Evolutionary conservation across 495 filamentous ascomycete genomes (phyloP).

Genomic region (Penicillium salamii): DNA sequence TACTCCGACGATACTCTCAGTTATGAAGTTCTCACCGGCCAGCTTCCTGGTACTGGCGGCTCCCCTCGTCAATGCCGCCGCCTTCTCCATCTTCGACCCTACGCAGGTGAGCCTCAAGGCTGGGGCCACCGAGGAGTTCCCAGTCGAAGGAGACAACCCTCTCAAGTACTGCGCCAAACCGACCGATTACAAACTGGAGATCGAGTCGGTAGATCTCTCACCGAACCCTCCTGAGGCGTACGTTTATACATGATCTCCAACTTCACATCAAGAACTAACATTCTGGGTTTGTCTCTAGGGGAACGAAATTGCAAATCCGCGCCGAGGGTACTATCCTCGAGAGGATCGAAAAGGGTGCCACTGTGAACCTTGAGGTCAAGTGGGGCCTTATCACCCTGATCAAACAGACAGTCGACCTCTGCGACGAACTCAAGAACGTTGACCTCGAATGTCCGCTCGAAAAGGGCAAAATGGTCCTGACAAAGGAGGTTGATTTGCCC

Average conservation of each 20-base stretch:
- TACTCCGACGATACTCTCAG: conserved; percentile 12
- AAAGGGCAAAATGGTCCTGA: conserved; percentile 66
- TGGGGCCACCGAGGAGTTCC: conserved; percentile 8
- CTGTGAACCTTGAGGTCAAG: conserved; percentile 80
- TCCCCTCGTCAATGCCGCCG: conserved; percentile 32
- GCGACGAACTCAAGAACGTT: conserved; percentile 81
- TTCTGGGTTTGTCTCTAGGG: conserved; percentile 63
- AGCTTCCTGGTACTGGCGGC: conserved; percentile 33
- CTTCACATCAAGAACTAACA: too few species aligned
- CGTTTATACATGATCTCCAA: conserved; percentile 35
- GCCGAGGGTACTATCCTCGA: conserved; percentile 71
- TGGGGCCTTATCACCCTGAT: conserved; percentile 88
- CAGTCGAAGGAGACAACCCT: conserved; percentile 43
- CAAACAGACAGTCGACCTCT: conserved; percentile 73
- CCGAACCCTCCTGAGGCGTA: conserved; percentile 91
- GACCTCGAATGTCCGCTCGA: conserved; percentile 86
- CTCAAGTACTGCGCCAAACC: conserved; percentile 65
- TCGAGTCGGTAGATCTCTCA: conserved; percentile 72
- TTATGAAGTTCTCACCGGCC: conserved; percentile 49
- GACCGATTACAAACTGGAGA: conserved; percentile 59
- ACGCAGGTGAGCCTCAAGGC: conserved; percentile 31
- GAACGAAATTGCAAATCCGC: conserved; percentile 71
- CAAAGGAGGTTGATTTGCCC: conserved; percentile 81
- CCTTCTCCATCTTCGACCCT: conserved; percentile 25
- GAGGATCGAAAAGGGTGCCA: conserved; percentile 69